Percentiles rank a stretch among this genome's conserved stretches.
Evolutionary conservation across 2,329 filamentous ascomycete species (phyloP).

Genomic region (Aschersonia sp.): DNA sequence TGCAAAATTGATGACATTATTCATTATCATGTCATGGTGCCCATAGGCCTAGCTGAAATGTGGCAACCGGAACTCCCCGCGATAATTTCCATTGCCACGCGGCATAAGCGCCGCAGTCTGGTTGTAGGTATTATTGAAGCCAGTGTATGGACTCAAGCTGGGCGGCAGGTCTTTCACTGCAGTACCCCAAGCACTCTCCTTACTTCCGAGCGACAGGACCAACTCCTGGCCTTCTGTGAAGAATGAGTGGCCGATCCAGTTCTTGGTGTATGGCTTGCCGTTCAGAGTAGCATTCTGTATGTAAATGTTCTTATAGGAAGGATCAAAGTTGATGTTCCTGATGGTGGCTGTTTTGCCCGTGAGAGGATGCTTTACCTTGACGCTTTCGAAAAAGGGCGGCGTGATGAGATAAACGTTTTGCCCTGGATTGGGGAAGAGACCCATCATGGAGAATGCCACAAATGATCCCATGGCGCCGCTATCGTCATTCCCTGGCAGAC

Average conservation of each 20-base stretch:
- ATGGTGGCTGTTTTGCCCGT: slow-evolving; percentile 47
- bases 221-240: slow-evolving; percentile 50
- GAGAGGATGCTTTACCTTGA: slow-evolving; percentile 40
- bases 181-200: slow-evolving; percentile 53
- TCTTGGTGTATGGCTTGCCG: slow-evolving; percentile 44
- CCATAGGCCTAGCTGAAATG: too few species aligned
- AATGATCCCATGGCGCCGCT: slow-evolving; percentile 57
- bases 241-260: slow-evolving; percentile 55
- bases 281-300: slow-evolving; percentile 52
- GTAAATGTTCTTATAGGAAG: slow-evolving; percentile 40
- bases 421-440: slow-evolving; percentile 52
- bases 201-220: slow-evolving; percentile 43
- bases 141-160: slow-evolving; percentile 28
- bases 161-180: slow-evolving; percentile 44
- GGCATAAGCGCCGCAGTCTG: too few species aligned
- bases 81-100: too few species aligned
- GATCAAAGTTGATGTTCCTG: slow-evolving; percentile 46
- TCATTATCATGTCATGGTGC: too few species aligned
- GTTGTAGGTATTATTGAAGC: slow-evolving; percentile 1
- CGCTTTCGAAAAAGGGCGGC: slow-evolving; percentile 48
- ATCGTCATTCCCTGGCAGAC: slow-evolving; percentile 58
- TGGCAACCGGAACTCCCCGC: too few species aligned
- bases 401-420: slow-evolving; percentile 60
- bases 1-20: too few species aligned
- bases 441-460: slow-evolving; percentile 52